These are phyloP conservation scores for Candolleomyces eurysporus DNA, from an alignment of 768 basidiomycete genomes.

Conservation along the genomic window DNA sequence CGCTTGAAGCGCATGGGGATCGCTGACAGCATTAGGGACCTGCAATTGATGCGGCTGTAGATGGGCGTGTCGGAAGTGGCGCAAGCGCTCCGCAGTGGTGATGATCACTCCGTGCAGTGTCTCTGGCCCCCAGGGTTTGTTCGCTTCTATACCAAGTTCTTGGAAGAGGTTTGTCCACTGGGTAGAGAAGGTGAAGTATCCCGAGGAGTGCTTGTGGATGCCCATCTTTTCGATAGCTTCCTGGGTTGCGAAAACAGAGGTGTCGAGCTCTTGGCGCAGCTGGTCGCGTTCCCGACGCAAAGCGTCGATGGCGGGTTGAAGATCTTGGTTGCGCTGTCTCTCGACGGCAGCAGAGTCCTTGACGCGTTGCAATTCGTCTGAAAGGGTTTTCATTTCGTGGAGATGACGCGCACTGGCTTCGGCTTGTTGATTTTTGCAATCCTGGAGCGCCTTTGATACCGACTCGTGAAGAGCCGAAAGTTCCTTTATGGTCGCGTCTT, in stretches of 20 bases:
- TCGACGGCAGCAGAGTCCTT: neutral
- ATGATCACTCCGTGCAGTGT: neutral
- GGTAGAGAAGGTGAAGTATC: neutral
- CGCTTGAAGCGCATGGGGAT: neutral
- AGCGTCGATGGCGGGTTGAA: neutral
- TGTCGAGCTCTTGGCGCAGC: neutral
- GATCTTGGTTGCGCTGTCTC: neutral
- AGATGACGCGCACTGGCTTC: neutral
- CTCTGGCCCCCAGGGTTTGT: neutral
- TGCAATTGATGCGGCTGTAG: neutral
- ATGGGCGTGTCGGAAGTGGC: neutral
- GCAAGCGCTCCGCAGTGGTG: neutral
- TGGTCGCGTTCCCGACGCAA: neutral
- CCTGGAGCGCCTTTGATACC: neutral
- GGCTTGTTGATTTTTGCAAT: neutral
- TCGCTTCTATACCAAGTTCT: slow-evolving; percentile 3
- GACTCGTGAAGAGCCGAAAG: neutral
- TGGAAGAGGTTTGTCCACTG: slow-evolving; percentile 3
- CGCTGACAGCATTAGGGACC: neutral
- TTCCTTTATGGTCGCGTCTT: neutral
- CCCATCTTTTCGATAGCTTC: neutral
- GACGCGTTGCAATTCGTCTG: neutral
- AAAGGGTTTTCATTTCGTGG: neutral
- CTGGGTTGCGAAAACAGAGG: neutral
- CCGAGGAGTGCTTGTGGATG: neutral